Base-by-base conservation (phyloP, 1,284 basidiomycete genomes). In the Irpex sp. region DNA sequence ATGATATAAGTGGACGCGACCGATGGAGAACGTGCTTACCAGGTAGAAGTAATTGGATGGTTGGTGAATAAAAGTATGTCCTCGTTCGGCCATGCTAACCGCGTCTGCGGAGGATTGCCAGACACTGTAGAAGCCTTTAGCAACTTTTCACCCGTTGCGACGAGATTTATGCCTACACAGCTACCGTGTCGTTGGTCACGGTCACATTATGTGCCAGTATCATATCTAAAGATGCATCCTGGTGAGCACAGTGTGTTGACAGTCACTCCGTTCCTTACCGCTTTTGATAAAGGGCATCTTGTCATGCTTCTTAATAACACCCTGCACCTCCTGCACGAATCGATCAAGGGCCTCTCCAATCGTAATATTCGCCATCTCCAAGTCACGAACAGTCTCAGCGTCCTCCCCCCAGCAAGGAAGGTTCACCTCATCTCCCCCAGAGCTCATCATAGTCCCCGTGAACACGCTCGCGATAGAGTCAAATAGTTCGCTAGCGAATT, bases 391-490 rank as follows among this genome's bases (percentile, higher is more conserved):
- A 91, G 76, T n/a, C 82, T 81, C 0, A 73, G 71, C 67, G 72
- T 93, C 91, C 26, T 86, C 73, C 0, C 77, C 76, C 73, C 90
- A 94, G 74, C 91, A 93, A 19, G 79, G 79, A 3, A 74, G 68
- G 69, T 93, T 93, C 63, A 94, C 74, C 73, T 95, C 92, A 70
- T 95, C 93, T 0, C 93, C 93, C 0, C 93, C 93, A 0, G 90
- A 89, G 64, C 85, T 85, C 71, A 94, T 85, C 65, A 89, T 81
- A 21, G 74, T 78, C 2, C 85, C 82, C 0, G 83, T 81, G 57
- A 89, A 79, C 19, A 81, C 73, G 2, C 70, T 67, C 0, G 81
- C 75, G 0, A 79, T 71, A 0, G 75, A 68, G 17, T 68, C 67
- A 65, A 87, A 78, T 26, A 89, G 67, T 4, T 71, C 71, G 3